Base-by-base conservation (phyloP, 148 eudicot genomes). In the Bassia scoparia region DNA sequence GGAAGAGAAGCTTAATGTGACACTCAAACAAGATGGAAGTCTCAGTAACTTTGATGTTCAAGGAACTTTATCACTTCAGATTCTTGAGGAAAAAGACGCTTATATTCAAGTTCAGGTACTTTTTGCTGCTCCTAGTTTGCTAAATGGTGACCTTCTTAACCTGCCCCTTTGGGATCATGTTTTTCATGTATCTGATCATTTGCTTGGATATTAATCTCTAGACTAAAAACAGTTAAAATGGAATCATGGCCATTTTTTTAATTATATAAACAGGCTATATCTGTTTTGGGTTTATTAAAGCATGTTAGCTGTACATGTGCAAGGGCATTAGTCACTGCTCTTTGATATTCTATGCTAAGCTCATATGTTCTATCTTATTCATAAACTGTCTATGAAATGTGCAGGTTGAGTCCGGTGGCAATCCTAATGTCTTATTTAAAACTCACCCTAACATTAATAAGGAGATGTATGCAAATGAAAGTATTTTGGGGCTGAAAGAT, bases 401-500 rank as follows among this genome's bases (percentile, higher is more conserved):
- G 72, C 85, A 95, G 98, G 86, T 95, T 71, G 98, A 91, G 82
- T 77, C 91, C 59, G 87, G 91, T 73, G 93, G 90, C 48, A 86
- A 88, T 79, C 93, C 89, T 48, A 86, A 84, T 79, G 78, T 95
- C 60, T 62, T 88, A 69, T 91, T 89, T 81, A 95, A 95, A 85
- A 87, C 98, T 1, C 98, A 95, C 64, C 98, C 98, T 74, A 95
- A 95, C 70, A 89, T 95, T 77, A 95, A 88, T 84, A 95, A 88
- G 78, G 98, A 91, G 33, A 71, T 88, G 69, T 95, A 86, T 67
- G 78, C 87, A 58, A 86, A 78, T 81, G 93, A 91, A 78, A 89
- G 86, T 81, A 86, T 91, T 67, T 83, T 95, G 81, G 98, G 98
- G 67, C 93, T 90, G 61, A 95, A 90, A 85, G 99, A 95, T 84